phyloP scores from a whole-genome alignment of 1,284 basidiomycete species.

The Malassezia equina region DNA sequence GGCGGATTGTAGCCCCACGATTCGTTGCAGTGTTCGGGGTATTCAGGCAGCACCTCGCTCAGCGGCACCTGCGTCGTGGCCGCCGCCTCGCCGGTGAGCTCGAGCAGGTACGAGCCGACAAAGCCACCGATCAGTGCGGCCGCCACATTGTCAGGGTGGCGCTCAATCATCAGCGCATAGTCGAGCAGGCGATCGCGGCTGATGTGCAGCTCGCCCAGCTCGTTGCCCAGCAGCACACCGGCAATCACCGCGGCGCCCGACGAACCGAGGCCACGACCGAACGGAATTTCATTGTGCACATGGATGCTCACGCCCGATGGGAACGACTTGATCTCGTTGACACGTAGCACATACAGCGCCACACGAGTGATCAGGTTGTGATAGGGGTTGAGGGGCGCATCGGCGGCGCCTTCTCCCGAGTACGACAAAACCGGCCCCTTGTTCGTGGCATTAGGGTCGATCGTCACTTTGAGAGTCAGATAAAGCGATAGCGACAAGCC shows the following conservation, averaged over 20 bases:
- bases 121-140: constrained; percentile 94
- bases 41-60: constrained; percentile 92
- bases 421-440: constrained; percentile 61
- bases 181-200: constrained; percentile 70
- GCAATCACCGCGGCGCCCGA: constrained; percentile 97
- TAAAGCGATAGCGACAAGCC: constrained; percentile 86
- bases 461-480: constrained; percentile 63
- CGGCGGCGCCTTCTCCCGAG: constrained; percentile 74
- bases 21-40: constrained; percentile 79
- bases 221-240: constrained; percentile 78
- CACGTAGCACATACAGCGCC: constrained; percentile 89
- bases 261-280: constrained; percentile 90
- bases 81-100: constrained; percentile 54
- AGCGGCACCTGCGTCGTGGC: constrained; percentile 81
- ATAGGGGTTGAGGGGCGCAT: constrained; percentile 88
- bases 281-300: constrained; percentile 86
- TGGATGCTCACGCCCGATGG: constrained; percentile 58
- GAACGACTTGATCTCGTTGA: constrained; percentile 64
- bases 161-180: constrained; percentile 96
- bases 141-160: constrained; percentile 98
- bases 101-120: constrained; percentile 90
- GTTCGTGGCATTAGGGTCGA: constrained; percentile 19
- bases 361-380: constrained; percentile 97
- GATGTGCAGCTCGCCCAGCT: constrained; percentile 66
- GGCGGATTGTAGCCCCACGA: constrained; percentile 84